A percentile compares a stretch with the other conserved stretches of the same genome.
Conservation (phyloP, 352 stramenopile species). For the Phytophthora uliginosa region DNA sequence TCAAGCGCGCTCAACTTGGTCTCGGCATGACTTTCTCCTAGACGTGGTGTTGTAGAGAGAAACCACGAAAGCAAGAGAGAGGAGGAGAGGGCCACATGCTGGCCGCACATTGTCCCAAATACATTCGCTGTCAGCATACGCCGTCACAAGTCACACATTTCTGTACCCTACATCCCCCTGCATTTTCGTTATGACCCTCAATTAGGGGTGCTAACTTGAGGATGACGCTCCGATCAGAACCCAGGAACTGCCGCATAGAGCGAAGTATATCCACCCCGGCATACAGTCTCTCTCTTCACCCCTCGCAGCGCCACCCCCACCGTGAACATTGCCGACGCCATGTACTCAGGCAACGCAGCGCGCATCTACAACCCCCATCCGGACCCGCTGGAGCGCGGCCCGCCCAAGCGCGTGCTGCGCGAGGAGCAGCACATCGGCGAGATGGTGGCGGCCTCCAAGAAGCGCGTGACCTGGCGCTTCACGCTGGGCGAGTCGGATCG, state of each 20-base stretch:
- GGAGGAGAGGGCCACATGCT: constrained; percentile 8
- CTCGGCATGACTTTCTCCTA: constrained; percentile 90
- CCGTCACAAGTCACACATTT: constrained; percentile 32
- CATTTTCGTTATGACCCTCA: constrained; percentile 23
- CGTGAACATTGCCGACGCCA: constrained; percentile 21
- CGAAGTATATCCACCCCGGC: constrained; percentile 3
- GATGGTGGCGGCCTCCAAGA: constrained; percentile 85
- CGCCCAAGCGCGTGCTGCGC: constrained; percentile 76
- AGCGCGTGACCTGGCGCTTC: constrained; percentile 87
- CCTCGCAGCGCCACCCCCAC: background rate
- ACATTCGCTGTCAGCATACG: constrained; percentile 14
- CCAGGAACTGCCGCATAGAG: constrained; percentile 21
- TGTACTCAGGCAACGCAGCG: constrained; percentile 67
- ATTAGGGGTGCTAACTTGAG: constrained; percentile 5
- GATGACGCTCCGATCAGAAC: constrained; percentile 22
- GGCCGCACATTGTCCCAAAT: constrained; percentile 22
- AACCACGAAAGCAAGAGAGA: constrained; percentile 1
- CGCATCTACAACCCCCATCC: constrained; percentile 80
- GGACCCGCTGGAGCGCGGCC: constrained; percentile 73
- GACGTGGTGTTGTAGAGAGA: constrained; percentile 29
- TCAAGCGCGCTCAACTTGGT: constrained; percentile 88
- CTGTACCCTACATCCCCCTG: constrained; percentile 22
- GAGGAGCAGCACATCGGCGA: constrained; percentile 87
- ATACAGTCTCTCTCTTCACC: background rate
- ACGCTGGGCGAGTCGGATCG: constrained; percentile 80